A percentile compares a stretch with the other conserved stretches of the same genome.
phyloP scores from a whole-genome alignment of 2,329 filamentous ascomycete species.

The Chaetomiaceae sp. region DNA sequence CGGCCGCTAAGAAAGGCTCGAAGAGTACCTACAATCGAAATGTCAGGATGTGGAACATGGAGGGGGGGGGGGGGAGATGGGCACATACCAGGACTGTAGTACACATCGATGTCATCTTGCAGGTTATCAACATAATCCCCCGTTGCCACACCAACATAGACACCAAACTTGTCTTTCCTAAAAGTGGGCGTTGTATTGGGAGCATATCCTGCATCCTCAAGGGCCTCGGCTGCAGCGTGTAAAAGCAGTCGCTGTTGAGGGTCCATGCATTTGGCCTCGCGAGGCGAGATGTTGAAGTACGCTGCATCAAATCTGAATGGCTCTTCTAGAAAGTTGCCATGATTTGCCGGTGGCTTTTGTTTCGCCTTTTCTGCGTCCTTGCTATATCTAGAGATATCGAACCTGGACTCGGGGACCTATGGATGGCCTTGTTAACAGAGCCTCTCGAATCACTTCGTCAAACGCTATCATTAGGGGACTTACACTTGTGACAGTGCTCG shows the following conservation, averaged over 20 bases:
- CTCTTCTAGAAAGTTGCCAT: background rate
- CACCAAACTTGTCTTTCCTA: background rate
- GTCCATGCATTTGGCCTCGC: background rate
- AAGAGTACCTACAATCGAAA: too few relatives aligned
- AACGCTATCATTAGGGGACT: too few relatives aligned
- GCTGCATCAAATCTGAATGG: background rate
- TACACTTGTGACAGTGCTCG: background rate
- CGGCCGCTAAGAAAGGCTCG: constrained; percentile 34
- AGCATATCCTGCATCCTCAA: constrained; percentile 16
- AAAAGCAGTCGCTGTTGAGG: background rate
- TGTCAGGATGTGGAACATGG: too few relatives aligned
- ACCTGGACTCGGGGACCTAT: background rate
- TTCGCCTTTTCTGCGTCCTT: too few relatives aligned
- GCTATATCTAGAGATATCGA: too few relatives aligned
- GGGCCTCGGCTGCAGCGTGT: background rate
- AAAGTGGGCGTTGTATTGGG: background rate
- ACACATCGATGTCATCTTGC: background rate
- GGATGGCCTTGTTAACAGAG: too few relatives aligned
- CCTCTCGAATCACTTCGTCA: too few relatives aligned
- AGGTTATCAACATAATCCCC: background rate
- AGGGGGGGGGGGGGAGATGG: too few relatives aligned
- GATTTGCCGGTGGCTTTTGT: background rate
- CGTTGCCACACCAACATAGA: background rate
- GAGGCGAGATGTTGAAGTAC: background rate
- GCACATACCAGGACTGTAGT: too few relatives aligned